Evolutionary conservation across 345 rosid genomes (phyloP), one percentile per base, ranked within the genome.

Genomic region (Sonneratia caseolaris): DNA sequence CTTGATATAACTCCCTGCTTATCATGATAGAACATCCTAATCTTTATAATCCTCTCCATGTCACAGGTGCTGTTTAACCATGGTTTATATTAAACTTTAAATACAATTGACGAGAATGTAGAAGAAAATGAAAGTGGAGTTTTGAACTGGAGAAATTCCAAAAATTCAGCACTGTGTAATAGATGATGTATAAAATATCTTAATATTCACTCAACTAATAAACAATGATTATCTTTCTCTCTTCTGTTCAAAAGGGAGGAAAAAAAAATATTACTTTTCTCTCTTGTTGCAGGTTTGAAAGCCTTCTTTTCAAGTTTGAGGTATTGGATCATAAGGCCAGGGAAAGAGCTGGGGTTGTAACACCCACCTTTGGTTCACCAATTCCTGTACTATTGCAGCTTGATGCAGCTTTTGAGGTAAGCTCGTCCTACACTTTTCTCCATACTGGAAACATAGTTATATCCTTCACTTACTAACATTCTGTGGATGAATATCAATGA

Each of bases 241-340:
- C 62, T 61, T 79, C 32, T 27, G 1, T 27, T 27, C 32, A 27
- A 27, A 27, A 1, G 32, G 32, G 32, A 27, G 32, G 32, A 27
- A 27, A 27, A 27, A 27, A 27, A 27, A 27, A 27, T 0, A 27
- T 27, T 27, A 27, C 32, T 27, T 27, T 27, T 27, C 69, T 48
- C 72, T 61, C 19, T 79, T 70, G 24, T 36, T 72, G 43, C 86
- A 96, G 99, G 88, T 80, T 96, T 18, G 98, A 96, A 86, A 65
- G 70, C 71, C 85, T 96, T 79, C 72, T 95, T 64, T 95, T 90
- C 80, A 92, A 90, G 81, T 78, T 95, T 73, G 99, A 95, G 86
- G 98, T 92, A 53, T 81, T 92, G 84, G 99, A 92, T 90, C 99
- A 92, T 80, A 95, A 90, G 78, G 90, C 96, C 61, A 84, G 98